A percentile compares a stretch with the other conserved stretches of the same genome.
These are phyloP conservation scores for Akanthomyces muscarius DNA, from an alignment of 2,329 filamentous ascomycete genomes.

Conservation along the genomic window DNA sequence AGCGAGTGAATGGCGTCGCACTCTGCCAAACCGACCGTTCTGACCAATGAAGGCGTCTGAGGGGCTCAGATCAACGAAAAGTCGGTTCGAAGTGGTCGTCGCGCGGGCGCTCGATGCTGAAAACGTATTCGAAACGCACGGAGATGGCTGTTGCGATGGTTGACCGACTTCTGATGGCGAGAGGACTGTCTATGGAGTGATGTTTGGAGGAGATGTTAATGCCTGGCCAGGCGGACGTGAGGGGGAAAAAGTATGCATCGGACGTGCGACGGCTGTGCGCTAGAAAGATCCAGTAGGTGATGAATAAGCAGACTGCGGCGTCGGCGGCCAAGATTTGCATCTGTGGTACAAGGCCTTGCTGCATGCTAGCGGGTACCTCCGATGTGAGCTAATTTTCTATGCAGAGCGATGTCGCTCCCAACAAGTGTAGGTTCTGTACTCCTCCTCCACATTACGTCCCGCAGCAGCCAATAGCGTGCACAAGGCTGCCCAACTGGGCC, in stretches of 20 bases:
- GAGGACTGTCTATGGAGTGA: conserved; percentile 26
- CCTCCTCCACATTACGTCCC: background rate
- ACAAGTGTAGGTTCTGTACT: background rate
- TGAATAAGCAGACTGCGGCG: conserved; percentile 8
- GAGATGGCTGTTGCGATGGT: conserved; percentile 24
- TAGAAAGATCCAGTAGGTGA: background rate
- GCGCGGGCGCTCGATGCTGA: conserved; percentile 22
- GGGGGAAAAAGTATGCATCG: conserved; percentile 20
- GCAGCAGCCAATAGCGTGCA: conserved; percentile 8
- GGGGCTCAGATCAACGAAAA: conserved; percentile 35
- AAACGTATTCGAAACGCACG: conserved; percentile 3
- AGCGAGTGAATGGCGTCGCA: conserved; percentile 19
- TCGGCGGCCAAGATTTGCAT: background rate
- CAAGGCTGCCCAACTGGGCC: background rate
- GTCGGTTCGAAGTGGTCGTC: conserved; percentile 34
- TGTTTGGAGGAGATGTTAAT: conserved; percentile 25
- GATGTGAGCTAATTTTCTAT: background rate
- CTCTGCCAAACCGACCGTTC: conserved; percentile 36
- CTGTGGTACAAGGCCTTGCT: background rate
- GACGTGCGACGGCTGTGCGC: background rate
- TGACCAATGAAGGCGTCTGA: conserved; percentile 62
- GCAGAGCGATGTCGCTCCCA: background rate
- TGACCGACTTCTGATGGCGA: conserved; percentile 34
- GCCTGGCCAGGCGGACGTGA: conserved; percentile 19
- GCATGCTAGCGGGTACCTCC: conserved; percentile 5